These are phyloP conservation scores for Mucor plumbeus DNA, from an alignment of 371 early-diverging fungal genomes.

Conservation along the genomic window DNA sequence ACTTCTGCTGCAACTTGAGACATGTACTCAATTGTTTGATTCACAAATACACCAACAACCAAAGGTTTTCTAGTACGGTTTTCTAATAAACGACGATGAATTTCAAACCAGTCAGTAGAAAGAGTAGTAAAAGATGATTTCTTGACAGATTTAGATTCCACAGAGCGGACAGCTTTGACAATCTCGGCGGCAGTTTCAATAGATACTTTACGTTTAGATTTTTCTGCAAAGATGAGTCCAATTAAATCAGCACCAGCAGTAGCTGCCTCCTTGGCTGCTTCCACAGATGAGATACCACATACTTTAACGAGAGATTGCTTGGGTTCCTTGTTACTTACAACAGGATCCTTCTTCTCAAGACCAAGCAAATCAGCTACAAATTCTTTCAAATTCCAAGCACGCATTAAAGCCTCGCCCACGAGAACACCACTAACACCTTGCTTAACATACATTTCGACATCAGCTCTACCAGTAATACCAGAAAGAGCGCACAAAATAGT, in stretches of 20 bases:
- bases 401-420: slow-evolving; percentile 96
- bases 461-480: slow-evolving; percentile 85
- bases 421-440: slow-evolving; percentile 85
- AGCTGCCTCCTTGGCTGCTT: slow-evolving; percentile 83
- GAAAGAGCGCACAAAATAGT: slow-evolving; percentile 87
- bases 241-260: slow-evolving; percentile 87
- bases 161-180: slow-evolving; percentile 60
- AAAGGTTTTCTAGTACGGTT: slow-evolving; percentile 68
- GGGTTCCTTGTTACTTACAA: slow-evolving; percentile 8
- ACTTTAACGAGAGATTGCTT: slow-evolving; percentile 77
- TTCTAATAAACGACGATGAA: slow-evolving; percentile 54
- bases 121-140: neutral
- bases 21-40: slow-evolving; percentile 81
- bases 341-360: slow-evolving; percentile 40
- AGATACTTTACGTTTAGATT: slow-evolving; percentile 67
- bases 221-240: slow-evolving; percentile 89
- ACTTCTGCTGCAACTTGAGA: slow-evolving; percentile 64
- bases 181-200: slow-evolving; percentile 67
- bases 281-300: slow-evolving; percentile 84
- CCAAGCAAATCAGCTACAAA: slow-evolving; percentile 79
- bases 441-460: slow-evolving; percentile 80
- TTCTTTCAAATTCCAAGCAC: slow-evolving; percentile 70
- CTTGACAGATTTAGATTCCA: slow-evolving; percentile 34
- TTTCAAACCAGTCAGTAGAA: slow-evolving; percentile 63
- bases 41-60: slow-evolving; percentile 93